Conservation (phyloP, 1,139 yeast species). For the Yamadazyma triangularis region DNA sequence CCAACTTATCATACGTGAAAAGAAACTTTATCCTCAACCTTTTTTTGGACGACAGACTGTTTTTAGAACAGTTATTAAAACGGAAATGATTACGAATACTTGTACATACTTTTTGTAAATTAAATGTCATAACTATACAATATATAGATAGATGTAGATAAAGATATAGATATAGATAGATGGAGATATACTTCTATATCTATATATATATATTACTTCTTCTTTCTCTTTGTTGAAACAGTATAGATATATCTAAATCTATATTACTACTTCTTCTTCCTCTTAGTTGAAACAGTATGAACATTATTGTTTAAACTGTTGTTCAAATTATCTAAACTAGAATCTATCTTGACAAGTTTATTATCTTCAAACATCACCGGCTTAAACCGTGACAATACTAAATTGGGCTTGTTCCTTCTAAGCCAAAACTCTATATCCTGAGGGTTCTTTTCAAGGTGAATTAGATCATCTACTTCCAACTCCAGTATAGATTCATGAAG, state of each 20-base stretch:
- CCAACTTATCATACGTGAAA: constrained; percentile 59
- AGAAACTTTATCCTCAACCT: constrained; percentile 68
- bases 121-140: too few species aligned
- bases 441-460: constrained; percentile 33
- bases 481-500: constrained; percentile 35
- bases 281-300: constrained; percentile 5
- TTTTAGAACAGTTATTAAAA: too few species aligned
- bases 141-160: too few species aligned
- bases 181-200: too few species aligned
- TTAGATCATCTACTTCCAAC: constrained; percentile 34
- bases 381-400: constrained; percentile 31
- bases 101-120: too few species aligned
- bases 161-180: too few species aligned
- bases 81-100: too few species aligned
- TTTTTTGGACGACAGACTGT: constrained; percentile 48
- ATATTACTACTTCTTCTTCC: constrained; percentile 8
- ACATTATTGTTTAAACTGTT: constrained; percentile 9
- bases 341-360: constrained; percentile 12
- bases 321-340: constrained; percentile 9
- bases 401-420: constrained; percentile 31
- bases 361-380: constrained; percentile 23
- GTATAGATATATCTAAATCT: too few species aligned
- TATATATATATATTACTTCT: too few species aligned
- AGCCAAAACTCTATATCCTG: constrained; percentile 38
- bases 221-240: too few species aligned